A percentile compares a stretch with the other conserved stretches of the same genome.
Conservation (phyloP, 2,329 filamentous ascomycete genomes). For the Parascedosporium putredinis region DNA sequence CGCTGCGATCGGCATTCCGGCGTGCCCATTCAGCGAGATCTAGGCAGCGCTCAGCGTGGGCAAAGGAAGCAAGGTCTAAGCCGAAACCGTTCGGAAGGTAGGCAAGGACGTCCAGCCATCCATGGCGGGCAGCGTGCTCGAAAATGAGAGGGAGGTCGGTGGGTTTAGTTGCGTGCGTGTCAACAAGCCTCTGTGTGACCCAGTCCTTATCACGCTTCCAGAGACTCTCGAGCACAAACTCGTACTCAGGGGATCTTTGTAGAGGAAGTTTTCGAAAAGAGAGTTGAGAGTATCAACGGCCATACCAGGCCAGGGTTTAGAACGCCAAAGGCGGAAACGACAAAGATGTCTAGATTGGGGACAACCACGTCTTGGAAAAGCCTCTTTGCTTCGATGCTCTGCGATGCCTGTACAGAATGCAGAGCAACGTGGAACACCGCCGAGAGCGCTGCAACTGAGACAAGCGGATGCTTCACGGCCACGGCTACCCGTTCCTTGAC, state of each 20-base stretch:
- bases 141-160: constrained; percentile 32
- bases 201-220: constrained; percentile 87
- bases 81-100: constrained; percentile 74
- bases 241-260: constrained; percentile 66
- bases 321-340: constrained; percentile 68
- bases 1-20: constrained; percentile 54
- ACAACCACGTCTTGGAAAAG: constrained; percentile 58
- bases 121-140: constrained; percentile 64
- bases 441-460: constrained; percentile 75
- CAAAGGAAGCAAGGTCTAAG: constrained; percentile 75
- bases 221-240: constrained; percentile 82
- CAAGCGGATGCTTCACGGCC: constrained; percentile 75
- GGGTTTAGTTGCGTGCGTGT: constrained; percentile 69
- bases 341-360: constrained; percentile 67
- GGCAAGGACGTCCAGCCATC: constrained; percentile 75
- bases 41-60: constrained; percentile 69
- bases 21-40: constrained; percentile 75
- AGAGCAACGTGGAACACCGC: constrained; percentile 57
- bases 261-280: constrained; percentile 73
- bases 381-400: constrained; percentile 52
- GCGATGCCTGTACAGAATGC: constrained; percentile 49
- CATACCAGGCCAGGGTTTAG: constrained; percentile 64
- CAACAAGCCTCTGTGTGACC: constrained; percentile 72
- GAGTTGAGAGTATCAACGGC: constrained; percentile 67
- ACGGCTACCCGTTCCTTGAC: constrained; percentile 42